Conservation (phyloP, 306 rosid species). For the Quercus parvula region DNA sequence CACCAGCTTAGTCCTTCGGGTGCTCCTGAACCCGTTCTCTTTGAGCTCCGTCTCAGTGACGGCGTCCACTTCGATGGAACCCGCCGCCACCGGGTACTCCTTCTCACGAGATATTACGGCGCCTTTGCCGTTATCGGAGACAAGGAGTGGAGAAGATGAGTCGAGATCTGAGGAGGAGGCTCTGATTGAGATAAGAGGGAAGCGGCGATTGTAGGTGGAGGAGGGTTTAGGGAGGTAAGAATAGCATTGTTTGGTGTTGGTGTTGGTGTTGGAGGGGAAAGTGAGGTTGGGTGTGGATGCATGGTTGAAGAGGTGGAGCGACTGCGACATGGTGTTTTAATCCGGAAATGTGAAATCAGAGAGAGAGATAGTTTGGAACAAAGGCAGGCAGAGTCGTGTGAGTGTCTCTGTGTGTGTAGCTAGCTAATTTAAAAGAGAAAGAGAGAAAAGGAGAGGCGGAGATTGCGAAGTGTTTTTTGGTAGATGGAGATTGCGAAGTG, state of each 20-base stretch:
- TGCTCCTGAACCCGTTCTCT: constrained; percentile 91
- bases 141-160: constrained; percentile 30
- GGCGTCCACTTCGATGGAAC: constrained; percentile 77
- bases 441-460: constrained; percentile 5
- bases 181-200: constrained; percentile 27
- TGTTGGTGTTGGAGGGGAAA: background rate
- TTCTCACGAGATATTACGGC: background rate
- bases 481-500: background rate
- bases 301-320: constrained; percentile 48
- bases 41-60: constrained; percentile 77
- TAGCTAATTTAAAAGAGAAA: too few relatives aligned
- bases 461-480: background rate
- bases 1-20: constrained; percentile 76
- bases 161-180: constrained; percentile 48
- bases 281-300: constrained; percentile 7
- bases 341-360: too few relatives aligned
- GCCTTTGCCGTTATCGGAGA: constrained; percentile 41
- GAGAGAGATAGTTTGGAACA: background rate
- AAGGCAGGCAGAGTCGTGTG: too few relatives aligned
- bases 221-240: constrained; percentile 19
- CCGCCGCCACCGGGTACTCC: constrained; percentile 17
- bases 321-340: constrained; percentile 53
- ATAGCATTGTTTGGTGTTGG: constrained; percentile 4
- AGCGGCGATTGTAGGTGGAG: constrained; percentile 15
- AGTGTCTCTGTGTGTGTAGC: too few relatives aligned